Evolutionary conservation across 352 stramenopile species (phyloP), one percentile per base, ranked within the genome.

Genomic region (Phytophthora sansomeana): DNA sequence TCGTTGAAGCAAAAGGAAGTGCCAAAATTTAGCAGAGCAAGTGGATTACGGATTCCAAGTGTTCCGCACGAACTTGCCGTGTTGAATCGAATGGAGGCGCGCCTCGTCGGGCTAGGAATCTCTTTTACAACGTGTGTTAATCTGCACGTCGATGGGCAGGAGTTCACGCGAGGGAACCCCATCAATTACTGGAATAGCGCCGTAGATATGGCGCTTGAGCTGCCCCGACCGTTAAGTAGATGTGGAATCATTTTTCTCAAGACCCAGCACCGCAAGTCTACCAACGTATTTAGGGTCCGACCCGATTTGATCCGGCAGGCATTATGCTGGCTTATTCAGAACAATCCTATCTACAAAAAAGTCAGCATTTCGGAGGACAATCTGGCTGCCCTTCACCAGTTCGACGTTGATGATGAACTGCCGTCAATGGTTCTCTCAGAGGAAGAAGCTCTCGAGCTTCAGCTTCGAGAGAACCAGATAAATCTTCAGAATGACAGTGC

Each of bases 121-220:
- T 60, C 39, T 0, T 60, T 60, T 44, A 60, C 53, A 16, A 43
- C 53, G 3, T 60, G 53, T 16, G 21, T 52, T 17, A 49, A 43
- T 24, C 8, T 60, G 7, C 32, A 43, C 13, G 5, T 17, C 2
- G 41, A 51, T 8, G 16, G 19, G 4, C 53, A 60, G 10, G 38
- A 60, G 13, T 52, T 51, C 11, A 60, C 53, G 6, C 4, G 53
- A 14, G 39, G 53, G 14, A 60, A 60, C 16, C 11, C 53, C 4
- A 10, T 60, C 11, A 60, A 51, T 13, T 52, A 60, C 14, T 42
- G 52, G 52, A 60, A 60, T 14, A 6, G 32, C 5, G 16, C n/a
- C 7, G n/a, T n/a, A n/a, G n/a, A n/a, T n/a, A n/a, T n/a, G n/a
- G n/a, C n/a, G n/a, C n/a, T n/a, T n/a, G 11, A n/a, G 13, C 26